Evolutionary conservation across 1,284 basidiomycete genomes (phyloP), one percentile per base, ranked within the genome.

Genomic region (Testicularia cyperi): DNA sequence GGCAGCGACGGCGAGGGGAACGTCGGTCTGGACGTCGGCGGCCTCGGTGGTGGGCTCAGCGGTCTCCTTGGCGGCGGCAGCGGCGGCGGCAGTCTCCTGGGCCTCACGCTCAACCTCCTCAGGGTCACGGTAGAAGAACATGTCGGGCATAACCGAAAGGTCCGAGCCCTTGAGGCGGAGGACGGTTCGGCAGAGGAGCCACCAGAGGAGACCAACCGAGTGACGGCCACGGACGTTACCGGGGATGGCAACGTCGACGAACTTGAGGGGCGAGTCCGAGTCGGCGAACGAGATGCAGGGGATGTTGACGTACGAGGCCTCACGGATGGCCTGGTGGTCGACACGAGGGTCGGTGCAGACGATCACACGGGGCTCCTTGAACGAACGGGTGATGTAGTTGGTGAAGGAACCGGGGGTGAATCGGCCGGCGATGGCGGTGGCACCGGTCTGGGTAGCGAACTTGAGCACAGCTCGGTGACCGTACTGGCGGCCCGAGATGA

Each of bases 51-150:
- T 38, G 38, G 53, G 57, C 43, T 66, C 70, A 35, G 55, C 61
- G 40, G 68, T 69, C 42, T 65, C 48, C 54, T 65, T 53, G 33
- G 65, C 68, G 37, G 54, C 64, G 42, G 60, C 56, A 33, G 62
- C 57, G 39, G 66, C 66, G 16, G 67, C 68, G 39, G 87, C 86
- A 34, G 88, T 88, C 80, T 91, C 89, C 78, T 92, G 90, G 78
- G 88, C 86, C 81, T 96, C 92, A 80, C 88, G 90, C 85, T 96
- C 92, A 70, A 95, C 88, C 82, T 97, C 94, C 79, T 97, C 92
- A 60, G 94, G 92, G 82, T 97, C 94, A 77, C 94, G 90, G 86
- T 97, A 98, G 87, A 97, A 97, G 90, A 96, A 97, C 90, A 97
- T 92, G 82, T 97, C 94, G 72, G 94, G 90, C 72, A 98, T 96